Conservation (phyloP, 1,139 yeast species). For the Suhomyces choctaworum region DNA sequence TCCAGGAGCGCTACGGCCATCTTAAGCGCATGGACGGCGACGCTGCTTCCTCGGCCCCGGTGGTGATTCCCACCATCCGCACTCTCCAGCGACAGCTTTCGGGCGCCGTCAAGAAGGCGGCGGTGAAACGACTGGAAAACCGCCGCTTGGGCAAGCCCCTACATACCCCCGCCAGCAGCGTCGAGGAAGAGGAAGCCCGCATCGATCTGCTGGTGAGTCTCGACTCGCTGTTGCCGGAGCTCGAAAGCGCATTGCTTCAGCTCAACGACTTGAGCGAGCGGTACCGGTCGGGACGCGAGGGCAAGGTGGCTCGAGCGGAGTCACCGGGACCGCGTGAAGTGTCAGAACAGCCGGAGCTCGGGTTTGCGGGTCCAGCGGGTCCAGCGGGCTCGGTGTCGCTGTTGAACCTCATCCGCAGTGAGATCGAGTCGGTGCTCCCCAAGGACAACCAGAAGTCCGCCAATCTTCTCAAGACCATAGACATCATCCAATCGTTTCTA, state of each 20-base stretch:
- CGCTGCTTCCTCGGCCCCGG: slow-evolving; percentile 8
- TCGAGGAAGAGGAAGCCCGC: slow-evolving; percentile 5
- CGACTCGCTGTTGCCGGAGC: slow-evolving; percentile 26
- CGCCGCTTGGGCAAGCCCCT: slow-evolving; percentile 8
- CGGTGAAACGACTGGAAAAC: slow-evolving; percentile 16
- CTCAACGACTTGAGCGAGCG: slow-evolving; percentile 36
- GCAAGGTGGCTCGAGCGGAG: slow-evolving; percentile 21
- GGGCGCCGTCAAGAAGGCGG: slow-evolving; percentile 35
- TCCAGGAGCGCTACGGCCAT: slow-evolving; percentile 29
- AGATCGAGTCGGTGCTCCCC: slow-evolving; percentile 2
- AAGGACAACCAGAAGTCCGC: slow-evolving; percentile 2
- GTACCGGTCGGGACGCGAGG: slow-evolving; percentile 32
- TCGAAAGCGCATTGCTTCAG: slow-evolving; percentile 32
- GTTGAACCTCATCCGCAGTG: neutral
- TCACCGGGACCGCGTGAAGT: neutral
- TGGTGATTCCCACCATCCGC: slow-evolving; percentile 36
- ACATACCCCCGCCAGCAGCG: slow-evolving; percentile 1
- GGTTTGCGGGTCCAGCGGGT: neutral
- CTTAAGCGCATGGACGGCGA: slow-evolving; percentile 17
- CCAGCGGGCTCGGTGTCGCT: neutral
- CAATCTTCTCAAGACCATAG: slow-evolving; percentile 5
- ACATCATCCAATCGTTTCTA: slow-evolving; percentile 5
- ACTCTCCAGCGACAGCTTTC: slow-evolving; percentile 41
- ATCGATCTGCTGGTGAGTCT: slow-evolving; percentile 14
- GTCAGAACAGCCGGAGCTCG: neutral